A percentile compares a stretch with the other conserved stretches of the same genome.
These are phyloP conservation scores for Peronospora tabacina DNA, from an alignment of 352 stramenopile genomes.

Conservation along the genomic window DNA sequence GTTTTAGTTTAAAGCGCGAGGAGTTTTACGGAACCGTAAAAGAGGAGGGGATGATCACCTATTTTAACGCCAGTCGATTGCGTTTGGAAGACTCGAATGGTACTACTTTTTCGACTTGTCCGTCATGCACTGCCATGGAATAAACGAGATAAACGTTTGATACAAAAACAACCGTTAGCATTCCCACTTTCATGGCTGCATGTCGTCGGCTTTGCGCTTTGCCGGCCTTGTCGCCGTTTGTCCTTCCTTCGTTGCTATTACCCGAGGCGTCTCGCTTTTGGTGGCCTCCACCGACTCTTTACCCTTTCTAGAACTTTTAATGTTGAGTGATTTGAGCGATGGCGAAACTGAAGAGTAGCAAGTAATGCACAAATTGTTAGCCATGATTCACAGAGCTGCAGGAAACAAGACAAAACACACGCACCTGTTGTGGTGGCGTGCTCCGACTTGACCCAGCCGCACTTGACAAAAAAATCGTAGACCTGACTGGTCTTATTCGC, in stretches of 20 bases:
- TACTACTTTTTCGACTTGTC: no score
- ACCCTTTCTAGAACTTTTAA: constrained; percentile 20
- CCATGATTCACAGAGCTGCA: neutral
- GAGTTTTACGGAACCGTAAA: no score
- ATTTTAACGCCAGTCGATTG: no score
- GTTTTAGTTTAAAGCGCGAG: no score
- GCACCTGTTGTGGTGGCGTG: constrained; percentile 44
- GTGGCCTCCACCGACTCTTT: constrained; percentile 12
- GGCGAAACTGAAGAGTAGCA: constrained; percentile 17
- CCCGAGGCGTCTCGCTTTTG: neutral
- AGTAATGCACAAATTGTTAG: constrained; percentile 4
- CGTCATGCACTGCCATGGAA: neutral
- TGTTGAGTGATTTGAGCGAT: constrained; percentile 24
- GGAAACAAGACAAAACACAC: constrained; percentile 7
- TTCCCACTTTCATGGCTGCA: constrained; percentile 26
- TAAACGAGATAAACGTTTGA: neutral
- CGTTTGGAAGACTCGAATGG: no score
- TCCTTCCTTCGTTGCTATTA: constrained; percentile 19
- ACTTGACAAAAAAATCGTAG: constrained; percentile 88
- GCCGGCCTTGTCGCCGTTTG: constrained; percentile 23
- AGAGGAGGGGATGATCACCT: no score
- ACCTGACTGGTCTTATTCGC: constrained; percentile 80
- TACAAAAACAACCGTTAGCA: constrained; percentile 4
- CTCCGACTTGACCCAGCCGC: constrained; percentile 77
- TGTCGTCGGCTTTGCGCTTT: constrained; percentile 54